These are phyloP conservation scores for Coemansia sp. DNA, from an alignment of 192 early-diverging fungal genomes.

Conservation along the genomic window DNA sequence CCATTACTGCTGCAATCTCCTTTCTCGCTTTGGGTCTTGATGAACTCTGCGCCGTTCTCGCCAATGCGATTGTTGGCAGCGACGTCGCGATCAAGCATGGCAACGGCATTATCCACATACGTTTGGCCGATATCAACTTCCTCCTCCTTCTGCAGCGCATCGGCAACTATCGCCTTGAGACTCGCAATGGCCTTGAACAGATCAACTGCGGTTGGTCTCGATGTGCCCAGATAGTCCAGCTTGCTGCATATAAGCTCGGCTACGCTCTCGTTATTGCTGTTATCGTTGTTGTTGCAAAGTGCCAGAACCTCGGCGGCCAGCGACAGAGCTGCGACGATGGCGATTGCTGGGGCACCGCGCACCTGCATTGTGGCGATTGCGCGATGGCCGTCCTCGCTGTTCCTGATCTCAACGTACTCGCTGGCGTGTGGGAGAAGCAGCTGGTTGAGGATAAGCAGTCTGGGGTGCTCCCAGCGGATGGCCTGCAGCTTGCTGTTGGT, in stretches of 20 bases:
- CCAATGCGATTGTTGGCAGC: constrained; percentile 89
- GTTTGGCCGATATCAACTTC: constrained; percentile 53
- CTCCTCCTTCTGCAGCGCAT: constrained; percentile 20
- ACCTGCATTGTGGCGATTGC: constrained; percentile 94
- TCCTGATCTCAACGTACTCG: constrained; percentile 69
- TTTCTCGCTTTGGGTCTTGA: background rate
- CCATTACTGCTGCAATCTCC: background rate
- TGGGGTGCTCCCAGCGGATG: constrained; percentile 46
- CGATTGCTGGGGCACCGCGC: constrained; percentile 93
- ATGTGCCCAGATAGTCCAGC: constrained; percentile 81
- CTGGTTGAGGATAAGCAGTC: constrained; percentile 86
- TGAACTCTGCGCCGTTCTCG: constrained; percentile 67
- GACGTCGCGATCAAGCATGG: constrained; percentile 85
- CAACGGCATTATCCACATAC: constrained; percentile 75
- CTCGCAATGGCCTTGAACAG: constrained; percentile 80
- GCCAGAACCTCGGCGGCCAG: constrained; percentile 73
- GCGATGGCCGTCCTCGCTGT: constrained; percentile 71
- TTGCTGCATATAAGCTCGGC: constrained; percentile 57
- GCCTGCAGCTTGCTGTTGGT: constrained; percentile 30
- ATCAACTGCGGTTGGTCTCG: constrained; percentile 96
- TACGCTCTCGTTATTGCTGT: constrained; percentile 47
- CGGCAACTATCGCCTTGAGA: constrained; percentile 29
- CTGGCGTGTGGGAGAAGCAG: constrained; percentile 85
- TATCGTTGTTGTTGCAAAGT: constrained; percentile 6
- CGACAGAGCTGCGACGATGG: constrained; percentile 90